phyloP scores from a whole-genome alignment of 1,139 yeast genomes.

The Blastobotrys petasosporus region DNA sequence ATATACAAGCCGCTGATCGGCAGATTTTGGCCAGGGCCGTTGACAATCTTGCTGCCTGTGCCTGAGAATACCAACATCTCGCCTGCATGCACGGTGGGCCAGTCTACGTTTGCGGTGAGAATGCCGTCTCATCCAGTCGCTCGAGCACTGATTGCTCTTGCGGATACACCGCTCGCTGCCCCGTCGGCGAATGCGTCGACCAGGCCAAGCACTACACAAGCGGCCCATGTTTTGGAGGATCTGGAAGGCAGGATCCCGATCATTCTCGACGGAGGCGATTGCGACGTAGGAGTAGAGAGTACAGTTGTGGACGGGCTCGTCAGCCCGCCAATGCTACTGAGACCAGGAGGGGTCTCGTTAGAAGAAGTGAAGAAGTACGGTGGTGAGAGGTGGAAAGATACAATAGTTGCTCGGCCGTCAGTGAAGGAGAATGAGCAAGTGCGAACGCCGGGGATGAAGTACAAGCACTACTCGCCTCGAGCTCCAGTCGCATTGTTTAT shows the following conservation, averaged over 20 bases:
- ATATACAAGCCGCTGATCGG: constrained; percentile 57
- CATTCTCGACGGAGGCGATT: constrained; percentile 84
- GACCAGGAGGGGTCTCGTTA: constrained; percentile 90
- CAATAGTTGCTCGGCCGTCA: constrained; percentile 57
- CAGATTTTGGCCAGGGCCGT: constrained; percentile 93
- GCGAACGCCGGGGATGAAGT: constrained; percentile 96
- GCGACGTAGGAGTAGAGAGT: constrained; percentile 88
- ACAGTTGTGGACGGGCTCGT: constrained; percentile 90
- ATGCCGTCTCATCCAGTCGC: constrained; percentile 86
- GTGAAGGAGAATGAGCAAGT: constrained; percentile 67
- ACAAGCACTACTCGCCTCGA: constrained; percentile 87
- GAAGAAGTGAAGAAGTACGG: constrained; percentile 65
- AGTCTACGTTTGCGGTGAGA: constrained; percentile 84
- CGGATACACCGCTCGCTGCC: constrained; percentile 90
- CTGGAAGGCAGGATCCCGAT: constrained; percentile 73
- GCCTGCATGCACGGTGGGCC: constrained; percentile 73
- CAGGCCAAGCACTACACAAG: constrained; percentile 86
- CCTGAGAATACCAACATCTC: constrained; percentile 50
- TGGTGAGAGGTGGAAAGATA: constrained; percentile 58
- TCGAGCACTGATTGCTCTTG: constrained; percentile 77
- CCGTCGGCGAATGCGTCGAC: constrained; percentile 98
- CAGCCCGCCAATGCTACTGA: constrained; percentile 73
- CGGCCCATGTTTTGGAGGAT: constrained; percentile 78
- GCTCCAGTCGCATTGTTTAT: constrained; percentile 74
- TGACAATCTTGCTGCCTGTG: constrained; percentile 77